Base-by-base conservation (phyloP, 495 filamentous ascomycete genomes). In the Daldinia bambusicola region DNA sequence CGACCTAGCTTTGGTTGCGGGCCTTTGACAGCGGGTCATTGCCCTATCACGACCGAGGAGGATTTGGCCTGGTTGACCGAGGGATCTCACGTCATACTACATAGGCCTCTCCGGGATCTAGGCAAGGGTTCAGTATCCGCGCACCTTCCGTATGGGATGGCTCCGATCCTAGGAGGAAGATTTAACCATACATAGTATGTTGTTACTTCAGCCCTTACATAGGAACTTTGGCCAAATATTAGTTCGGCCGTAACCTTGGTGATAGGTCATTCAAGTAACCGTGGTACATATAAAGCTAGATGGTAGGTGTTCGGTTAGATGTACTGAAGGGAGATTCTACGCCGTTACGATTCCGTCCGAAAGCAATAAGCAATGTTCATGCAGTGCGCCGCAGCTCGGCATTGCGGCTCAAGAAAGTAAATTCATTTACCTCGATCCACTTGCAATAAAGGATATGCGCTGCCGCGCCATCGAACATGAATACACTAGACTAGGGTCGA, bases 41-140 rank as follows among this genome's bases (percentile, higher is more conserved):
- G 52, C 61, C 50, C 40, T 66, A 36, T 60, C 55, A 72, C 56
- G 61, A 66, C 56, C 65, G 32, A 65, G 45, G 30, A 73, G 61
- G 66, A 73, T 66, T 31, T 69, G 30, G 38, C 61, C 51, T 66
- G n/a, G 57, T 73, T 66, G 70, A 73, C 70, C 70, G 70, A 73
- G 62, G 14, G 56, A 69, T 73, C 70, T 73, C 70, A 73, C 70
- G 70, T 73, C 70, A 73, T 73, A 69, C 59, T 63, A 63, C 57
- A 66, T 69, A 57, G 64, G 50, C 53, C 32, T 68, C 55, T 50
- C 31, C 55, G 52, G 60, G 55, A 52, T 31, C 31, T n/a, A 31
- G 55, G 50, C 60, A 60, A 22, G 65, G 65, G 41, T 58, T 37
- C 1, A 30, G 1, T 40, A 50, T 45, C 20, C 55, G 65, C 40